phyloP scores from a whole-genome alignment of 1,139 yeast genomes.

The Sugiyamaella neomexicana region DNA sequence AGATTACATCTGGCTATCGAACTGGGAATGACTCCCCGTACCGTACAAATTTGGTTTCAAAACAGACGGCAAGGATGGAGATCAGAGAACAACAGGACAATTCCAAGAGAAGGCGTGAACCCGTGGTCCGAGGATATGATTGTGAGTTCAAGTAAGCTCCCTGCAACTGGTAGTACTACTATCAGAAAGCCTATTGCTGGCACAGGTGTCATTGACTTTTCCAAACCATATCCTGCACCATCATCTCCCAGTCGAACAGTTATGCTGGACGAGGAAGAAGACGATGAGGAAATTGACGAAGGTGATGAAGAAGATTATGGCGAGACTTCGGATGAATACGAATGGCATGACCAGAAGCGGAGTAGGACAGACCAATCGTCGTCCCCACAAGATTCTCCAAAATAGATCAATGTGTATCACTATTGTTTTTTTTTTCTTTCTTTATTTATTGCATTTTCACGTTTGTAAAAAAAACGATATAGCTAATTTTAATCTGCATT shows the following conservation, averaged over 20 bases:
- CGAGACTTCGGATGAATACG: slow-evolving; percentile 10
- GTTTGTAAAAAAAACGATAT: slow-evolving; percentile 6
- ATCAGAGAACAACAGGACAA: slow-evolving; percentile 36
- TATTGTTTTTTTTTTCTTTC: slow-evolving; percentile 7
- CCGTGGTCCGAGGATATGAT: slow-evolving; percentile 14
- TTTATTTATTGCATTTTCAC: too few relatives aligned
- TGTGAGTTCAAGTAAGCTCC: slow-evolving; percentile 3
- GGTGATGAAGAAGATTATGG: slow-evolving; percentile 11
- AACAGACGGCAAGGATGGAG: slow-evolving; percentile 43
- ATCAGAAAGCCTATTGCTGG: slow-evolving; percentile 18
- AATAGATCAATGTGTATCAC: neutral
- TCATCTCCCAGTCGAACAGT: neutral
- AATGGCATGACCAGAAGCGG: neutral
- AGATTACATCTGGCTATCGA: slow-evolving; percentile 40
- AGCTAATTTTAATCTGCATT: slow-evolving; percentile 11
- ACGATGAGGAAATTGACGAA: slow-evolving; percentile 21
- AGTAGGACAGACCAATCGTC: neutral
- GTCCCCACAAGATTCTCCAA: neutral
- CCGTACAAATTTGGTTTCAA: slow-evolving; percentile 45
- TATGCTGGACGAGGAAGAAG: slow-evolving; percentile 12
- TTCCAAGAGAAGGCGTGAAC: slow-evolving; percentile 30
- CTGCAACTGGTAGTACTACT: slow-evolving; percentile 1
- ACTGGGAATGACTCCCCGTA: slow-evolving; percentile 44
- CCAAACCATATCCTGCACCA: slow-evolving; percentile 6
- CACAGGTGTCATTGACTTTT: slow-evolving; percentile 21